Percentiles rank a stretch among this genome's conserved stretches.
phyloP scores from a whole-genome alignment of 805 yeast species.

The Komagataella pastoris region DNA sequence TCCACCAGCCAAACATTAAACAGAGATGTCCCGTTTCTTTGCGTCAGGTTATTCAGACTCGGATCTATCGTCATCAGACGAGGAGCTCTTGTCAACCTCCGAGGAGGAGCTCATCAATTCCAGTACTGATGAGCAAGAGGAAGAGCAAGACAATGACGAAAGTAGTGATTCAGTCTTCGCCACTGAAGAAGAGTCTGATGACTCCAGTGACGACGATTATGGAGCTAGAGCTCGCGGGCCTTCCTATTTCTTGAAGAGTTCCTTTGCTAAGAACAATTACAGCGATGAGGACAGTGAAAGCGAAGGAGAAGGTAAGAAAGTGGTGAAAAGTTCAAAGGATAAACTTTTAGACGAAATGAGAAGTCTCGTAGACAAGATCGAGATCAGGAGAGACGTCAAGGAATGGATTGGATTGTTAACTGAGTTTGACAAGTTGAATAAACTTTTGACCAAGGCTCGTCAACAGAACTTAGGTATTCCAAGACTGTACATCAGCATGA shows the following conservation, averaged over 20 bases:
- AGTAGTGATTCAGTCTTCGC: constrained; percentile 18
- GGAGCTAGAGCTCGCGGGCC: constrained; percentile 30
- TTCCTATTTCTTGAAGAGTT: constrained; percentile 40
- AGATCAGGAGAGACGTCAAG: constrained; percentile 49
- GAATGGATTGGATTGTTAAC: constrained; percentile 69
- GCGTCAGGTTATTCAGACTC: constrained; percentile 45
- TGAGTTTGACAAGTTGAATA: constrained; percentile 70
- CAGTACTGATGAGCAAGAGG: constrained; percentile 15
- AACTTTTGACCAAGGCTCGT: constrained; percentile 49
- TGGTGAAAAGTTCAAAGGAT: constrained; percentile 88
- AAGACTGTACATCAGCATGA: constrained; percentile 47
- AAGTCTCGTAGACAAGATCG: constrained; percentile 50
- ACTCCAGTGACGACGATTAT: constrained; percentile 36
- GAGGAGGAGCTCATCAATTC: constrained; percentile 44
- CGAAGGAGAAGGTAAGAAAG: constrained; percentile 66
- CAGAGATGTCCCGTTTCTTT: constrained; percentile 83
- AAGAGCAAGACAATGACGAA: constrained; percentile 16
- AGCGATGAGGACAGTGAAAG: constrained; percentile 24
- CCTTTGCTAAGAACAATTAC: constrained; percentile 21
- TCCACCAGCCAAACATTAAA: not conserved
- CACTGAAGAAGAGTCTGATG: constrained; percentile 29
- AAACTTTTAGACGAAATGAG: constrained; percentile 83
- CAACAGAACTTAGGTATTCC: constrained; percentile 76
- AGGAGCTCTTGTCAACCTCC: constrained; percentile 37
- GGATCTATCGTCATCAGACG: constrained; percentile 39